Evolutionary conservation across 2,329 filamentous ascomycete species (phyloP), one percentile per base, ranked within the genome.

Genomic region (Phialemonium atrogriseum): DNA sequence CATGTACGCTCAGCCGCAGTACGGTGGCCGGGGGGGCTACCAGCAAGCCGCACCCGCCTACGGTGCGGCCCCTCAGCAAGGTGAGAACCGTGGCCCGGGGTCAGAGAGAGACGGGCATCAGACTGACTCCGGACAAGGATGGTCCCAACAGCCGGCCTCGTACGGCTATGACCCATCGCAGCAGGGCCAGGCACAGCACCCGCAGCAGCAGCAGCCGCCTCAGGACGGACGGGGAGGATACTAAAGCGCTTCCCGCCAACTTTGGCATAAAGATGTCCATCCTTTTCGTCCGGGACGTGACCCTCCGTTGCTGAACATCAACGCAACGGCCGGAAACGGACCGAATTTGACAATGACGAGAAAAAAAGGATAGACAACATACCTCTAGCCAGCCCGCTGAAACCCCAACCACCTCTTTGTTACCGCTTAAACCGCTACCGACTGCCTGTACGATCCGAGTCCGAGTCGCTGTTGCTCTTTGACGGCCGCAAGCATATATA

Each of bases 151-250:
- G 37, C 51, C 44, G 29, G 49, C 47, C 12, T 50, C 47, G 24
- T 72, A 70, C 39, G 63, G 59, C 30, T 73, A 73, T 43, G 63
- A 70, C 39, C 65, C 48, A 14, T 45, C 43, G 42, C 60, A 59
- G 38, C 59, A 62, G 36, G 42, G 32, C 4, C 42, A 43, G 24
- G 20, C 28, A 40, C 60, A 55, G 35, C 58, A 59, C 38, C 57
- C 50, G 38, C 52, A 54, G 29, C 52, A 46, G 31, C 52, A 58
- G 40, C 56, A 52, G 35, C 59, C 54, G 27, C 56, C 52, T 29
- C 62, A 60, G 42, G 59, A 49, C 24, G 55, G 52, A 10, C 54
- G 48, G 27, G 53, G 60, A 30, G 61, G 64, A 37, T 69, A 67
- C 46, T 67, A 60, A 23, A 17, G n/a, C n/a, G n/a, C n/a, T n/a